phyloP scores from a whole-genome alignment of 805 yeast species.

The Ogataea pignaliae region DNA sequence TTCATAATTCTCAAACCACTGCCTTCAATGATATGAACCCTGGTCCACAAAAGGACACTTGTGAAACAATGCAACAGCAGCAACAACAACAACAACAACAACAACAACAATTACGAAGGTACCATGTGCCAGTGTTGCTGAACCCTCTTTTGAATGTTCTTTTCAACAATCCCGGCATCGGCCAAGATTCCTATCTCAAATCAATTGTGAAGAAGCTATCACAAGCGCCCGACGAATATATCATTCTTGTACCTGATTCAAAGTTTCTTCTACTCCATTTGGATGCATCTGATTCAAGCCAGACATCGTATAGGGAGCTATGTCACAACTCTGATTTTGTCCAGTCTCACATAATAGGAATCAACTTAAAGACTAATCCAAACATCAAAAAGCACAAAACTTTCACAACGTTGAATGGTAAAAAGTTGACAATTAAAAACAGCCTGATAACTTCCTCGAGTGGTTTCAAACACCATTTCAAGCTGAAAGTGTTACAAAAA shows the following conservation, averaged over 20 bases:
- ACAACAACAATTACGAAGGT: conserved; percentile 1
- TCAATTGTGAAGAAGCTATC: conserved; percentile 41
- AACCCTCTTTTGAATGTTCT: conserved; percentile 64
- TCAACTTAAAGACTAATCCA: conserved; percentile 25
- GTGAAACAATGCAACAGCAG: too few species aligned
- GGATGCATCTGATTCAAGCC: conserved; percentile 33
- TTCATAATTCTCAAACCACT: too few species aligned
- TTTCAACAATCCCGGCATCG: conserved; percentile 59
- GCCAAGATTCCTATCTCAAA: conserved; percentile 38
- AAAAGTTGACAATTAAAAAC: conserved; percentile 51
- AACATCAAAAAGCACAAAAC: conserved; percentile 25
- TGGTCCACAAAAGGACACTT: too few species aligned
- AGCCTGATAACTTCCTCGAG: conserved; percentile 51
- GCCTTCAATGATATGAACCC: too few species aligned
- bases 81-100: too few species aligned
- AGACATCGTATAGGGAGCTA: conserved; percentile 39
- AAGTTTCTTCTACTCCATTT: conserved; percentile 36
- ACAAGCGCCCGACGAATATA: conserved; percentile 44
- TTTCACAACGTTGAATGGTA: conserved; percentile 51
- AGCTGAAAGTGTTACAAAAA: conserved; percentile 39
- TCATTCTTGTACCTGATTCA: conserved; percentile 63
- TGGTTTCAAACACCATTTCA: conserved; percentile 48
- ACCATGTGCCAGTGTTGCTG: conserved; percentile 44
- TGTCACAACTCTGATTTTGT: conserved; percentile 60
- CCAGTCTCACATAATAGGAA: conserved; percentile 54